Conservation (phyloP, 768 basidiomycete species). For the Roridomyces roridus region DNA sequence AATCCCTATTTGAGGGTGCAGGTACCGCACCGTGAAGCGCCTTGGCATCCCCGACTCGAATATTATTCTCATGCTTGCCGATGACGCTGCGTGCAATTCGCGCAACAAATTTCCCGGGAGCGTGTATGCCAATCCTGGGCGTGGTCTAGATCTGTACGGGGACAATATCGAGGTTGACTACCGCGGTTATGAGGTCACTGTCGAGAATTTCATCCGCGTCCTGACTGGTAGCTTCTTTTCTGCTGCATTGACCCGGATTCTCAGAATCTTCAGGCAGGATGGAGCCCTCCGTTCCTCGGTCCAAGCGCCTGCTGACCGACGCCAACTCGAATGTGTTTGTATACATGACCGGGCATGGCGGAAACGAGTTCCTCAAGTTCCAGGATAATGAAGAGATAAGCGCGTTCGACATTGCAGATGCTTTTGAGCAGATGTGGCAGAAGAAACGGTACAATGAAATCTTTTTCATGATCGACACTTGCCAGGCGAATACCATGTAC, state of each 20-base stretch:
- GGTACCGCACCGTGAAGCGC: conserved; percentile 98
- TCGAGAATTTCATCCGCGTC: conserved; percentile 93
- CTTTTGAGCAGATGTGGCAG: conserved; percentile 98
- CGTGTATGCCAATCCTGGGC: conserved; percentile 88
- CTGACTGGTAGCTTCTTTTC: conserved; percentile 73
- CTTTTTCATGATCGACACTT: conserved; percentile 98
- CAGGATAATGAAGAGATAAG: conserved; percentile 99
- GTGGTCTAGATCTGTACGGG: conserved; percentile 89
- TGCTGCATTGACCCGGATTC: background rate
- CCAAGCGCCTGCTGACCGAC: conserved; percentile 91
- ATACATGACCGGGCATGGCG: conserved; percentile 98
- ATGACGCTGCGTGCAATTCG: conserved; percentile 93
- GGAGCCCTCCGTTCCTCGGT: conserved; percentile 83
- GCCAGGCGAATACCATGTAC: conserved; percentile 97
- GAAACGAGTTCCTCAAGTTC: conserved; percentile 98
- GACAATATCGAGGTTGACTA: conserved; percentile 99
- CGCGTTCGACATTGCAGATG: conserved; percentile 96
- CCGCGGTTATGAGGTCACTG: conserved; percentile 96
- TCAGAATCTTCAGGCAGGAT: conserved; percentile 67
- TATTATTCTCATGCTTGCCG: conserved; percentile 98
- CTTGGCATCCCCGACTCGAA: conserved; percentile 98
- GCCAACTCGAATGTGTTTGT: conserved; percentile 93
- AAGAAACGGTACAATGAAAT: conserved; percentile 98
- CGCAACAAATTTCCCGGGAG: conserved; percentile 92
- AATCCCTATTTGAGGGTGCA: conserved; percentile 34